These are phyloP conservation scores for Penicillium palitans DNA, from an alignment of 2,329 filamentous ascomycete species.

Conservation along the genomic window DNA sequence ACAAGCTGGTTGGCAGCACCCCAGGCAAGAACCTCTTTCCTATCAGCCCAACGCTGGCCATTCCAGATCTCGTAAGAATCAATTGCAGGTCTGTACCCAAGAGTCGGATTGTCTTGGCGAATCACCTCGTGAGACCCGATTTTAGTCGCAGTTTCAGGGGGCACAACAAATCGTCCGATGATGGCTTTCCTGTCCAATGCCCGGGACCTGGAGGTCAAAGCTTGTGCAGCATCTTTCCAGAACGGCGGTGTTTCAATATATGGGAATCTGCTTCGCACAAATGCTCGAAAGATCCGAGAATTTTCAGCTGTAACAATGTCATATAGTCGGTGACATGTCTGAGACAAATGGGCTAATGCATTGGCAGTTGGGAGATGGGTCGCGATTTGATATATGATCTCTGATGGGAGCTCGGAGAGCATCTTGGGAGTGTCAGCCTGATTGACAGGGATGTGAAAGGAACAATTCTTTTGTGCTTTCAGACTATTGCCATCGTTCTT, in stretches of 20 bases:
- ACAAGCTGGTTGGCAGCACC: constrained; percentile 61
- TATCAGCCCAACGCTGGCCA: constrained; percentile 48
- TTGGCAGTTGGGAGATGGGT: constrained; percentile 48
- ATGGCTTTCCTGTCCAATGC: constrained; percentile 60
- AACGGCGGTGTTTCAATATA: constrained; percentile 44
- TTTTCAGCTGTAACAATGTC: constrained; percentile 49
- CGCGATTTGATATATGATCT: constrained; percentile 47
- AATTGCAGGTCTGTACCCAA: constrained; percentile 61
- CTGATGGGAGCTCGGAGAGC: constrained; percentile 41
- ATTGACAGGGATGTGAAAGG: background rate
- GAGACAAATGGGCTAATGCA: constrained; percentile 47
- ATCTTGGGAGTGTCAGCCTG: constrained; percentile 18
- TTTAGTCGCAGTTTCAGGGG: constrained; percentile 42
- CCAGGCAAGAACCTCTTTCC: constrained; percentile 60
- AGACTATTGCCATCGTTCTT: background rate
- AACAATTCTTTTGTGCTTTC: background rate
- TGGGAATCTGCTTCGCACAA: constrained; percentile 52
- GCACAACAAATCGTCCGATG: constrained; percentile 55
- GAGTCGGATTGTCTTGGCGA: constrained; percentile 49
- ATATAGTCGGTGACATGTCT: constrained; percentile 49
- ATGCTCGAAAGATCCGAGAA: constrained; percentile 50
- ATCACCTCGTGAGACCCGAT: constrained; percentile 37
- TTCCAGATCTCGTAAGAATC: constrained; percentile 59
- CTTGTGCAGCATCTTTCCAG: constrained; percentile 54
- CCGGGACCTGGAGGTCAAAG: constrained; percentile 57